Percentiles rank a stretch among this genome's conserved stretches.
These are phyloP conservation scores for Prunus mira DNA, from an alignment of 306 rosid genomes.

Conservation along the genomic window DNA sequence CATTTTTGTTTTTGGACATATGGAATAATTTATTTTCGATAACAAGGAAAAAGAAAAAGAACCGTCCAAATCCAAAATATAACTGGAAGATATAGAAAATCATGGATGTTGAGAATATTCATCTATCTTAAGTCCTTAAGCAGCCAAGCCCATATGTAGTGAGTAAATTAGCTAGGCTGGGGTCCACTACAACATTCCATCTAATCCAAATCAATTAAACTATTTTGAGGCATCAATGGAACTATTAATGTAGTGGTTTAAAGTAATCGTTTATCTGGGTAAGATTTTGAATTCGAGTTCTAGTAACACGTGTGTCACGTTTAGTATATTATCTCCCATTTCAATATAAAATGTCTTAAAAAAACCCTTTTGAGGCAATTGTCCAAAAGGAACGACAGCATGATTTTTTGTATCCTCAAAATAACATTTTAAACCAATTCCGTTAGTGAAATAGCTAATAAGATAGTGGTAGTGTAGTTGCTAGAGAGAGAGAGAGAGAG, in stretches of 20 bases:
- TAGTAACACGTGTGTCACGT: fast-evolving
- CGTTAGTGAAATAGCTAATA: no score
- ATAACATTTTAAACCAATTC: background rate
- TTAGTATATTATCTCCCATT: no score
- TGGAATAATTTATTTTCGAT: background rate
- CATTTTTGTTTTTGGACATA: background rate
- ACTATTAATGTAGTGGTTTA: no score
- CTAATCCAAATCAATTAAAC: background rate
- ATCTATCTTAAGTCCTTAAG: background rate
- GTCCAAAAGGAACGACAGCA: background rate
- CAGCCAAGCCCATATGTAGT: background rate
- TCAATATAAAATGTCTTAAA: no score
- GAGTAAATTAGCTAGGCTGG: background rate
- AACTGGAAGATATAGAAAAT: background rate
- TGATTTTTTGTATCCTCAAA: background rate
- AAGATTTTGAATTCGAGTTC: fast-evolving
- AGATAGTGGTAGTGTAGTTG: no score
- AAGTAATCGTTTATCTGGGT: fast-evolving
- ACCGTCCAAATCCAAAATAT: slow-evolving; percentile 25
- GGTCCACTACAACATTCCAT: background rate
- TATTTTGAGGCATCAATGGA: no score
- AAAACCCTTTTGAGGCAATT: background rate
- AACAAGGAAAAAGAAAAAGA: slow-evolving; percentile 20
- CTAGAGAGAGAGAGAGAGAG: background rate
- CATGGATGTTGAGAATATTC: slow-evolving; percentile 17